Conservation (phyloP, 2,329 filamentous ascomycete species). For the Fusarium multiceps region DNA sequence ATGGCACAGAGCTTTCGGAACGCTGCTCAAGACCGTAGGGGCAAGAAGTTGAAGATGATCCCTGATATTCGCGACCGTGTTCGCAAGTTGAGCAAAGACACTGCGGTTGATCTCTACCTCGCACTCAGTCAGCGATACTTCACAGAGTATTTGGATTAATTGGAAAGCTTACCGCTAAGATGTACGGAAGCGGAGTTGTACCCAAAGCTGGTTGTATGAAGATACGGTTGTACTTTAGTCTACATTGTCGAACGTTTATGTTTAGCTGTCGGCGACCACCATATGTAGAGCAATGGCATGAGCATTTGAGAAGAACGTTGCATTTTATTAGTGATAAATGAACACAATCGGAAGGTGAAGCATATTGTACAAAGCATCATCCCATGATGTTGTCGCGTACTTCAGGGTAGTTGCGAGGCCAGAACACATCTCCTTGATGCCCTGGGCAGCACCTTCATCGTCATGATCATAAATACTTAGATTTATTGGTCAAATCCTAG, state of each 20-base stretch:
- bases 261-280: neutral
- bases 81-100: accelerated
- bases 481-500: neutral
- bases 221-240: neutral
- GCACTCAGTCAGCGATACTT: neutral
- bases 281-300: neutral
- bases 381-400: neutral
- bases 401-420: neutral
- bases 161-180: neutral
- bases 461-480: neutral
- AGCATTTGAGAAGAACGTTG: neutral
- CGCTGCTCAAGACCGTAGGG: too few relatives aligned
- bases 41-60: too few relatives aligned
- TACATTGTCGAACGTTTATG: neutral
- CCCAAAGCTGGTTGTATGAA: neutral
- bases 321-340: neutral
- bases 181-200: neutral
- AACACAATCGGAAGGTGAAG: neutral
- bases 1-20: too few relatives aligned
- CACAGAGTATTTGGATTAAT: too few relatives aligned
- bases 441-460: neutral
- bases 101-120: neutral
- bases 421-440: neutral
- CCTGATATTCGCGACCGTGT: neutral
- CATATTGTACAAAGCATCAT: neutral